These are phyloP conservation scores for Musa itinerans DNA, from an alignment of 176 grass and related monocot species.

Conservation along the genomic window DNA sequence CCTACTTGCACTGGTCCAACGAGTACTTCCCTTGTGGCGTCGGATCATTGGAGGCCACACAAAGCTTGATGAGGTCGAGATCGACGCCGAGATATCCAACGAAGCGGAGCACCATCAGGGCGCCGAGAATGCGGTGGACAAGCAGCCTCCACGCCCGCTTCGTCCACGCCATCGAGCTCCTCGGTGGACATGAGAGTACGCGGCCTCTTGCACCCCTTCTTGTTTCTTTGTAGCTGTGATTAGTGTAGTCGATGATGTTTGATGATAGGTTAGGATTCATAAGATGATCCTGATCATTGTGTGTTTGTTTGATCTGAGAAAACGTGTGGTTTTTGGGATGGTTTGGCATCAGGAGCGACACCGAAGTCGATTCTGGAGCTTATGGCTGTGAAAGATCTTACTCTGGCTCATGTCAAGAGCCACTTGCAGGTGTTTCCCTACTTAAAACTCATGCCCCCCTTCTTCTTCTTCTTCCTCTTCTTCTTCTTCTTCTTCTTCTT, in stretches of 20 bases:
- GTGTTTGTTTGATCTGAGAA: too few species aligned
- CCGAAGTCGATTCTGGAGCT: constrained; percentile 47
- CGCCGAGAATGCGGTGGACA: constrained; percentile 47
- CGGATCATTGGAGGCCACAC: constrained; percentile 1
- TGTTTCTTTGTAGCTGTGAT: background rate
- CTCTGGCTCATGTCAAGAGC: background rate
- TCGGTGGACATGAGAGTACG: constrained; percentile 47
- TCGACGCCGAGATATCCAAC: background rate
- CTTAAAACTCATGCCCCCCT: too few species aligned
- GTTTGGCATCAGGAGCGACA: constrained; percentile 29
- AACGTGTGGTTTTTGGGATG: background rate
- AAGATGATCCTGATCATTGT: too few species aligned
- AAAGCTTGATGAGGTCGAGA: background rate
- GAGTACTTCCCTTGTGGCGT: background rate
- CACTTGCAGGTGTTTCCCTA: too few species aligned
- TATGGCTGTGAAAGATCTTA: constrained; percentile 53
- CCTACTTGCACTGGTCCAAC: background rate
- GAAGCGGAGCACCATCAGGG: constrained; percentile 23
- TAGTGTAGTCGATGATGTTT: too few species aligned
- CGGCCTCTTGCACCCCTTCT: background rate
- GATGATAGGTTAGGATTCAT: too few species aligned
- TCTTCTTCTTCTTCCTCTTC: too few species aligned
- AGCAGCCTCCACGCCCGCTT: constrained; percentile 40
- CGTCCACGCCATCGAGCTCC: constrained; percentile 41
- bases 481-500: too few species aligned